Base-by-base conservation (phyloP, 2,329 filamentous ascomycete species). In the Chalara sp. region DNA sequence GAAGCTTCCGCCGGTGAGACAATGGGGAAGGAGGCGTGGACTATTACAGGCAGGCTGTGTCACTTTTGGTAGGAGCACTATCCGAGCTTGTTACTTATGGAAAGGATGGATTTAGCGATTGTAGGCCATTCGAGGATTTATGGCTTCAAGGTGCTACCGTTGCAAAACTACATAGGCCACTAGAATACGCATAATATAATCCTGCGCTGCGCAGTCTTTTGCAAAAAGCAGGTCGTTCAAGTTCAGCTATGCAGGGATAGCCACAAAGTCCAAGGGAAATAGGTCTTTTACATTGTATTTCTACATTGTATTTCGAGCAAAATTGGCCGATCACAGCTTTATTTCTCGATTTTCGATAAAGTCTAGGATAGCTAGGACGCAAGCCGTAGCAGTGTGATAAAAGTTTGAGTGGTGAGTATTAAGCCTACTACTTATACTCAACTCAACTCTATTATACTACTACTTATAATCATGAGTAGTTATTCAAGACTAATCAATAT, bases 21-120 rank as follows among this genome's bases (percentile, higher is more conserved):
- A 43, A 43, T 4, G 35, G 4, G 35, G 8, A 37, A n/a, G 8
- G 35, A 37, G 4, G 4, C 2, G 2, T 37, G n/a, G 35, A 37
- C n/a, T 8, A n/a, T 37, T n/a, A 10, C n/a, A n/a, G n/a, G 35
- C 40, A 28, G 4, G 4, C 21, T 28, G 21, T 43, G 45, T 21
- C 29, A 47, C 40, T 39, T 39, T 53, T 44, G 39, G 44, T 33
- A 50, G 39, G 37, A 49, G 39, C 44, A 3, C 2, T 10, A 43
- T 12, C 11, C 40, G 40, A 8, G 8, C 11, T 4, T 28, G 21
- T 43, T 43, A 4, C 4, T 12, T 43, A 43, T 21, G 3, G 2
- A 13, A 28, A 28, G 2, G 40, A 6, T 43, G 40, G 4, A 43
- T 28, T 4, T 28, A 3, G 21, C 8, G 11, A 3, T 12, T 28